phyloP scores from a whole-genome alignment of 2,329 filamentous ascomycete species.

The Colletotrichum camelliae region DNA sequence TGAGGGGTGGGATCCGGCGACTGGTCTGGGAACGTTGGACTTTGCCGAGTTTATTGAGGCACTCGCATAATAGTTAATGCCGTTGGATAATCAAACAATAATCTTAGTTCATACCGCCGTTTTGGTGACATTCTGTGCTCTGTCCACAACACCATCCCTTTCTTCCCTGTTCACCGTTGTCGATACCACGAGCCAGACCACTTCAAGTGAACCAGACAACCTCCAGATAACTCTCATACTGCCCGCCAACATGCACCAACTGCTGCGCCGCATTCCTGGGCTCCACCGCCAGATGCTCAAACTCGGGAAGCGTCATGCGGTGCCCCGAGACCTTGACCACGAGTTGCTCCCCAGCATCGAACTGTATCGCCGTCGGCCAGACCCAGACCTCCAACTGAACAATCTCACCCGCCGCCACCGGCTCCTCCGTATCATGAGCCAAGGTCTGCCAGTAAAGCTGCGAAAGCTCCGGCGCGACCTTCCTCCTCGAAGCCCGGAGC shows the following conservation, averaged over 20 bases:
- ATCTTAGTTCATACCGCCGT: not conserved
- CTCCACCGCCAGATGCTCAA: not conserved
- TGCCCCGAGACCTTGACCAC: not conserved
- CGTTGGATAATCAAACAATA: fast-evolving
- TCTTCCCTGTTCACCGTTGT: too few relatives aligned
- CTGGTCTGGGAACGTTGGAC: not conserved
- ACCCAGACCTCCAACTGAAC: not conserved
- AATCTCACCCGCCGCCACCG: not conserved
- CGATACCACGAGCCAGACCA: not conserved
- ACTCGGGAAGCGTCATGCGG: not conserved
- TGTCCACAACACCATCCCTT: not conserved
- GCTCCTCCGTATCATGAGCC: not conserved
- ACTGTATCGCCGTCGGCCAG: not conserved
- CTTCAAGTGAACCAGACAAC: not conserved
- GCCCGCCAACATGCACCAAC: not conserved
- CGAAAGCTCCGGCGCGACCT: not conserved
- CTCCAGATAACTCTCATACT: not conserved
- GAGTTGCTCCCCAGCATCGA: not conserved
- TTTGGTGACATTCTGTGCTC: not conserved
- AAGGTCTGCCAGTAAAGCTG: not conserved
- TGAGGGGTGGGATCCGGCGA: not conserved
- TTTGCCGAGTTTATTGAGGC: not conserved
- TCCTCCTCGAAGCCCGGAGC: not conserved
- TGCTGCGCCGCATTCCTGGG: not conserved
- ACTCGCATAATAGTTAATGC: not conserved